Evolutionary conservation across 441 rosid species (phyloP).

Genomic region (Jatropha podagrica): DNA sequence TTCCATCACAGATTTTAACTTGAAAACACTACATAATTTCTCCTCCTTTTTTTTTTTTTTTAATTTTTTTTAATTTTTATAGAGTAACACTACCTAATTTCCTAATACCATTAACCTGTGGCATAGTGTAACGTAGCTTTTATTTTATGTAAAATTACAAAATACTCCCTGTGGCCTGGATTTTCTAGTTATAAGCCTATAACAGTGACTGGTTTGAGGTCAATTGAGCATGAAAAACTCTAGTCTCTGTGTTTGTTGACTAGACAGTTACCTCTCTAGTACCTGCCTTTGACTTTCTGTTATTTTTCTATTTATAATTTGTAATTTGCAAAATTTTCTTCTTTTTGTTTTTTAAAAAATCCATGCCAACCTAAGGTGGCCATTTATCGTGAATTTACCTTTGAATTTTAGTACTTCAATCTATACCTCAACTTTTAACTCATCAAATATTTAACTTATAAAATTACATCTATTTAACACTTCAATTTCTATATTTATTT

Average conservation of each 20-base stretch:
- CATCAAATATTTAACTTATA: too few relatives aligned
- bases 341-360: neutral
- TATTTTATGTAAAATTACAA: too few relatives aligned
- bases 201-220: slow-evolving; percentile 13
- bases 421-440: too few relatives aligned
- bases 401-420: too few relatives aligned
- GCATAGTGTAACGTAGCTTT: neutral
- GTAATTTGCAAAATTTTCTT: neutral
- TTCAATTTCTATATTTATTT: too few relatives aligned
- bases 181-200: neutral
- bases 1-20: neutral
- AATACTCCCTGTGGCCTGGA: slow-evolving; percentile 17
- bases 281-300: slow-evolving; percentile 13
- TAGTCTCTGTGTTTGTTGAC: slow-evolving; percentile 5
- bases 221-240: neutral
- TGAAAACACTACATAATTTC: slow-evolving; percentile 4
- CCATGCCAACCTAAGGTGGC: too few relatives aligned
- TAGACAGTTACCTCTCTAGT: neutral
- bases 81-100: too few relatives aligned
- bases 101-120: slow-evolving; percentile 8
- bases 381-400: too few relatives aligned
- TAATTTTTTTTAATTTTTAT: too few relatives aligned
- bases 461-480: too few relatives aligned
- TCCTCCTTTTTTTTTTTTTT: too few relatives aligned
- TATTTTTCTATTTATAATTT: neutral